Percentiles rank a stretch among this genome's conserved stretches.
phyloP scores from a whole-genome alignment of 2,329 filamentous ascomycete genomes.

The Alternaria sp. region DNA sequence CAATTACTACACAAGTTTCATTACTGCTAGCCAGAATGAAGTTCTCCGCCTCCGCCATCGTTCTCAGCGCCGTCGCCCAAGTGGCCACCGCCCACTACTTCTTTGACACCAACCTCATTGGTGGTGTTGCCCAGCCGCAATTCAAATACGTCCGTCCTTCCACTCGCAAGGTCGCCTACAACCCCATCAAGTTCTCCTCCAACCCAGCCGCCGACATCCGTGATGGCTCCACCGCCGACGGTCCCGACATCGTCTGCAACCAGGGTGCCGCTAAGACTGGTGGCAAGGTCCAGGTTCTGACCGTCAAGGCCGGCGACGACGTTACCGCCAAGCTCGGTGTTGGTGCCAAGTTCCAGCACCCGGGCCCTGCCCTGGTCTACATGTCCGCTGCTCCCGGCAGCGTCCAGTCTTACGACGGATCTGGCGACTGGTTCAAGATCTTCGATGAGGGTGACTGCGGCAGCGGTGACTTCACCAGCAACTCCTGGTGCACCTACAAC shows the following conservation, averaged over 20 bases:
- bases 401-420: constrained; percentile 27
- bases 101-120: constrained; percentile 28
- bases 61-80: constrained; percentile 9
- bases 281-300: constrained; percentile 19
- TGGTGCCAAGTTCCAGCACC: constrained; percentile 30
- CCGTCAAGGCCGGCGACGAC: constrained; percentile 30
- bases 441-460: constrained; percentile 29
- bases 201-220: constrained; percentile 20
- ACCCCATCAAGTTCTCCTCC: constrained; percentile 31
- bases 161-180: constrained; percentile 27
- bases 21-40: constrained; percentile 14
- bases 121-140: constrained; percentile 15
- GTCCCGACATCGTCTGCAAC: constrained; percentile 37
- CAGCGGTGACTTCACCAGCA: constrained; percentile 21
- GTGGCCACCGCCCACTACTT: constrained; percentile 34
- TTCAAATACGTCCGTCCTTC: constrained; percentile 31
- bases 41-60: constrained; percentile 9
- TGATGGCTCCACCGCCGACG: constrained; percentile 27
- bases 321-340: constrained; percentile 28
- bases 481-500: constrained; percentile 34
- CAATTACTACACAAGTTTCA: neutral
- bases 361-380: constrained; percentile 33
- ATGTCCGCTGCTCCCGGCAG: constrained; percentile 36
- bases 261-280: constrained; percentile 20
- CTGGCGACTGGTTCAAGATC: constrained; percentile 43